Evolutionary conservation across 2,329 filamentous ascomycete species (phyloP).

Genomic region (Sporothrix curviconia): DNA sequence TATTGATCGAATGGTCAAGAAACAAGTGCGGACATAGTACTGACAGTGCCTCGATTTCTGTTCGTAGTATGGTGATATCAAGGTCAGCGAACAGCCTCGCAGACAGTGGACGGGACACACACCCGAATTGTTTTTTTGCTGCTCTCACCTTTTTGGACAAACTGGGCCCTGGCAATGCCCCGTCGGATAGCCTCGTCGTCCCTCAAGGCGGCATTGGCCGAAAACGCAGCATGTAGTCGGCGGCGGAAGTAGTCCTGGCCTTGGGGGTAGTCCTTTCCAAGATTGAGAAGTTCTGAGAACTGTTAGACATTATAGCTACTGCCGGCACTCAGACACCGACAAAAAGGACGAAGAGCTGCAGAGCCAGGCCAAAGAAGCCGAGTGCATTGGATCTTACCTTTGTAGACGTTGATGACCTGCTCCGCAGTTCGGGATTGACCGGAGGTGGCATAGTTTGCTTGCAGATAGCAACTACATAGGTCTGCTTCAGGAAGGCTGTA

Average conservation of each 20-base stretch:
- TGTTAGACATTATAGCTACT: not conserved
- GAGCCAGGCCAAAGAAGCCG: no score
- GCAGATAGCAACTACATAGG: not conserved
- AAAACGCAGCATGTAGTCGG: slow-evolving; percentile 79
- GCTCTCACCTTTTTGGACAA: slow-evolving; percentile 74
- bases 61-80: no score
- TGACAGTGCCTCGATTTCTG: slow-evolving; percentile 89
- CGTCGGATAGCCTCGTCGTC: slow-evolving; percentile 70
- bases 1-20: not conserved
- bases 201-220: slow-evolving; percentile 60
- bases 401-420: slow-evolving; percentile 82
- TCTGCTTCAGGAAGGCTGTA: no score
- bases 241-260: slow-evolving; percentile 76
- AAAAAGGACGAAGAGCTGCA: no score
- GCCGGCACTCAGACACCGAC: no score
- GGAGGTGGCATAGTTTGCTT: slow-evolving; percentile 24
- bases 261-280: slow-evolving; percentile 80
- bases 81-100: no score
- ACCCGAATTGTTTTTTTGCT: no score
- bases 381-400: slow-evolving; percentile 66
- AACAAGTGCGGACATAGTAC: slow-evolving; percentile 30
- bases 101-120: no score
- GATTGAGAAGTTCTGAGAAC: slow-evolving; percentile 65
- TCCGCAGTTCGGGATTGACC: slow-evolving; percentile 54
- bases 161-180: slow-evolving; percentile 72